Conservation (phyloP, 768 basidiomycete species). For the Rubroboletus pulcherrimus region DNA sequence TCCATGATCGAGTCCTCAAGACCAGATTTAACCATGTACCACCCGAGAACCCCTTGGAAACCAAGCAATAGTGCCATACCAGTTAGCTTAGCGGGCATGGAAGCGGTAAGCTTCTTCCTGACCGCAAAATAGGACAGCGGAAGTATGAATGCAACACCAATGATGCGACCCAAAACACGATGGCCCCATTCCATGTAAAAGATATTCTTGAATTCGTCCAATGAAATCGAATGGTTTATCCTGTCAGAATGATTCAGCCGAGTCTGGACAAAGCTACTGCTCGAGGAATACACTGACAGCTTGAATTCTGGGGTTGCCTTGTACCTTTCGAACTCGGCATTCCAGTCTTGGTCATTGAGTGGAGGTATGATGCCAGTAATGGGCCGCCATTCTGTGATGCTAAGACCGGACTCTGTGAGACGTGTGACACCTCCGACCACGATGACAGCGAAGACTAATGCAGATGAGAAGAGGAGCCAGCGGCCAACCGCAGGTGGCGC, state of each 20-base stretch:
- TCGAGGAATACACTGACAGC: constrained; percentile 53
- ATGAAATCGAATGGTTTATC: constrained; percentile 81
- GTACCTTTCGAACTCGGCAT: constrained; percentile 89
- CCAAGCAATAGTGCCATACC: constrained; percentile 82
- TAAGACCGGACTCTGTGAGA: constrained; percentile 94
- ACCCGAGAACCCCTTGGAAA: constrained; percentile 87
- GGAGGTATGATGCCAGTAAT: constrained; percentile 89
- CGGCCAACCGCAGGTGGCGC: constrained; percentile 67
- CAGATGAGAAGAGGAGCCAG: constrained; percentile 85
- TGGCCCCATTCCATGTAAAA: constrained; percentile 99
- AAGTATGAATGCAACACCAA: constrained; percentile 78
- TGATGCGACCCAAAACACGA: constrained; percentile 85
- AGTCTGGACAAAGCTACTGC: background rate
- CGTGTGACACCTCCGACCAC: constrained; percentile 96
- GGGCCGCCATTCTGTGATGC: constrained; percentile 97
- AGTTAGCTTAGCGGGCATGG: constrained; percentile 59
- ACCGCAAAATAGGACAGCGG: constrained; percentile 79
- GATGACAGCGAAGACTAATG: constrained; percentile 86
- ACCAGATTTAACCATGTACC: constrained; percentile 99
- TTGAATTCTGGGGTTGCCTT: constrained; percentile 93
- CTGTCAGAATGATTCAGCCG: constrained; percentile 37
- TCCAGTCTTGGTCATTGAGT: constrained; percentile 71
- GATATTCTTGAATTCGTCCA: constrained; percentile 92
- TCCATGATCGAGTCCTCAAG: constrained; percentile 79
- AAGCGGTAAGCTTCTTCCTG: constrained; percentile 62